A percentile compares a stretch with the other conserved stretches of the same genome.
Evolutionary conservation across 2,329 filamentous ascomycete species (phyloP).

Genomic region (Monilinia fructigena): DNA sequence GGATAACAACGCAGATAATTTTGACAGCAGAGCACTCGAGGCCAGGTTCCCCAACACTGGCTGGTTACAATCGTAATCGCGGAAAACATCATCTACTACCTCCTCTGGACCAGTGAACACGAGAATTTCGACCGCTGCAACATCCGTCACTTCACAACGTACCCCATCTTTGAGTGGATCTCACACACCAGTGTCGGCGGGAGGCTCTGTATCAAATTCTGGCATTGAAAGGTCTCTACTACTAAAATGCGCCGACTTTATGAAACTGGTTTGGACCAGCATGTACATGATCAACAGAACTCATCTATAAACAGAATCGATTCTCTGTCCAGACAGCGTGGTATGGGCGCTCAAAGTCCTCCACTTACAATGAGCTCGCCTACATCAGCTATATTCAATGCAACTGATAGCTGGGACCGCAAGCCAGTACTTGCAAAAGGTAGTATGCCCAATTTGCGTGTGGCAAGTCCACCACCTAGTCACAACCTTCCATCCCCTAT

Average conservation of each 20-base stretch:
- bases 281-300: slow-evolving; percentile 76
- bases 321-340: slow-evolving; percentile 65
- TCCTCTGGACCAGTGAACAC: slow-evolving; percentile 62
- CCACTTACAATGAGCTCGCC: slow-evolving; percentile 35
- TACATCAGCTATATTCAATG: slow-evolving; percentile 39
- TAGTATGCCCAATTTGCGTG: slow-evolving; percentile 69
- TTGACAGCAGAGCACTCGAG: slow-evolving; percentile 43
- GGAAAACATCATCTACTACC: slow-evolving; percentile 83
- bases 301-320: slow-evolving; percentile 78
- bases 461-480: slow-evolving; percentile 46
- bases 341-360: slow-evolving; percentile 34
- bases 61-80: slow-evolving; percentile 71
- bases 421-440: slow-evolving; percentile 52
- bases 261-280: slow-evolving; percentile 76
- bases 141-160: slow-evolving; percentile 77
- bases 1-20: slow-evolving; percentile 25
- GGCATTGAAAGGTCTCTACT: slow-evolving; percentile 62
- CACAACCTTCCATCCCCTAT: slow-evolving; percentile 44
- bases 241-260: slow-evolving; percentile 76
- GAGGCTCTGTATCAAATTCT: slow-evolving; percentile 43
- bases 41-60: slow-evolving; percentile 56
- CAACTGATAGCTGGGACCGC: slow-evolving; percentile 51
- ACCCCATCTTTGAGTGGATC: slow-evolving; percentile 54
- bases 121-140: slow-evolving; percentile 82
- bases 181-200: slow-evolving; percentile 42